Evolutionary conservation across 139 green algal species (phyloP).

Genomic region (Pleodorina starrii): DNA sequence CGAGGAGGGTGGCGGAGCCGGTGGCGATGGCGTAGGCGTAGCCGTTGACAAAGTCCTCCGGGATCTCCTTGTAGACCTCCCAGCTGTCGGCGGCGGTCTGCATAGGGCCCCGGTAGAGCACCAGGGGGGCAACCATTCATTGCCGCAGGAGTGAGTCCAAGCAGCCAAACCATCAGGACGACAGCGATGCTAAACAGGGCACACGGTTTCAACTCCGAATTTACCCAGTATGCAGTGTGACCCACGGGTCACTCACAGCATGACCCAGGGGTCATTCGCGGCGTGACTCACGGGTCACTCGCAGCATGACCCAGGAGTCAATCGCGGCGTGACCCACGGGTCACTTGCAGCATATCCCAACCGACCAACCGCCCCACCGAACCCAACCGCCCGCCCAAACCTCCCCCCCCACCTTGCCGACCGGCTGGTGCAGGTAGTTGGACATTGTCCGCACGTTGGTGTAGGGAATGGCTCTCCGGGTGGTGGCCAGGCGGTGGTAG

Average conservation of each 20-base stretch:
- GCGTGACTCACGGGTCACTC: too few species aligned
- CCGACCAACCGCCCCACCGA: too few species aligned
- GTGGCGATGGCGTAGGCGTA: conserved; percentile 72
- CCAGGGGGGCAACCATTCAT: not conserved
- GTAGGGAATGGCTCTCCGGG: conserved; percentile 61
- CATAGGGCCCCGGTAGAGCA: not conserved
- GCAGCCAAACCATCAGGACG: too few species aligned
- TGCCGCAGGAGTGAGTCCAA: too few species aligned
- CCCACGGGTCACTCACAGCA: too few species aligned
- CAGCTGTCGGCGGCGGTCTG: conserved; percentile 36
- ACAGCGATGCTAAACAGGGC: too few species aligned
- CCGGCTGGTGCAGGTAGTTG: conserved; percentile 65
- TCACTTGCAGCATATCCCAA: too few species aligned
- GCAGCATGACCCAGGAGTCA: too few species aligned
- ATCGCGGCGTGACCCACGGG: too few species aligned
- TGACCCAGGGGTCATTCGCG: too few species aligned
- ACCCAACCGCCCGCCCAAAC: not conserved
- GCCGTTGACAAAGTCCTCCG: conserved; percentile 70
- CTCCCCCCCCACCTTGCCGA: conserved; percentile 48
- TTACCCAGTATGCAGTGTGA: too few species aligned
- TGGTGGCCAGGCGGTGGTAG: conserved; percentile 61
- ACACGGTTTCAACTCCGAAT: too few species aligned
- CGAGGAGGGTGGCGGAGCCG: conserved; percentile 56
- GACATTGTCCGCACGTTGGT: conserved; percentile 63
- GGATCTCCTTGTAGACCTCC: conserved; percentile 49